phyloP scores from a whole-genome alignment of 495 filamentous ascomycete species.

The Xylaria cubensis region DNA sequence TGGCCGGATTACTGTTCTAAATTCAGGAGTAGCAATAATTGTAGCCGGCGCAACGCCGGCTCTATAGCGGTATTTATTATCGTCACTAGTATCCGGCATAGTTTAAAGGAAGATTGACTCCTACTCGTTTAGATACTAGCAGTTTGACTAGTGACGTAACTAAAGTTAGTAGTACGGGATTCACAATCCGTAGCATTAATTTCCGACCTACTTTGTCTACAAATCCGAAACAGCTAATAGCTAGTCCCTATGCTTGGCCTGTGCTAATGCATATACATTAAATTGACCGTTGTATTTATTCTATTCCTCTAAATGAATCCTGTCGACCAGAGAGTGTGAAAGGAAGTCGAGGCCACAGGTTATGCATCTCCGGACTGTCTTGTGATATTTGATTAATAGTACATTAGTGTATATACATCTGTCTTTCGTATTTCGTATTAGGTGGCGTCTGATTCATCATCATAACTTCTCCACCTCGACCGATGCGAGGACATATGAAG shows the following conservation, averaged over 20 bases:
- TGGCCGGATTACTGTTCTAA: neutral
- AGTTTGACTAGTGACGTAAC: neutral
- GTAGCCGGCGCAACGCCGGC: neutral
- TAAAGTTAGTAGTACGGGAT: neutral
- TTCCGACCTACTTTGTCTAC: neutral
- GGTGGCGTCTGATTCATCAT: neutral
- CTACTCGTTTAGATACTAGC: neutral
- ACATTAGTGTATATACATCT: neutral
- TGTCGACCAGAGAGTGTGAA: neutral
- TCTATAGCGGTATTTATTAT: neutral
- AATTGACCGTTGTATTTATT: too few relatives aligned
- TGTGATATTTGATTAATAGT: neutral
- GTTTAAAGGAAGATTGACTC: neutral
- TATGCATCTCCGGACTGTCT: neutral
- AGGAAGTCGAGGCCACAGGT: neutral
- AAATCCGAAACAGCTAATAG: neutral
- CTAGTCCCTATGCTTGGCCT: neutral
- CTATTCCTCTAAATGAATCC: neutral
- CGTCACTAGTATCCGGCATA: neutral
- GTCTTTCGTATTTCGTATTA: too few relatives aligned
- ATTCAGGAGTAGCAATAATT: neutral
- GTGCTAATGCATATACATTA: neutral
- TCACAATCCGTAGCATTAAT: neutral
- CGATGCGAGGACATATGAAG: conserved; percentile 51
- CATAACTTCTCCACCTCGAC: conserved; percentile 46